Percentiles rank a stretch among this genome's conserved stretches.
Conservation (phyloP, 2,329 filamentous ascomycete species). For the Macroventuria anomochaeta region DNA sequence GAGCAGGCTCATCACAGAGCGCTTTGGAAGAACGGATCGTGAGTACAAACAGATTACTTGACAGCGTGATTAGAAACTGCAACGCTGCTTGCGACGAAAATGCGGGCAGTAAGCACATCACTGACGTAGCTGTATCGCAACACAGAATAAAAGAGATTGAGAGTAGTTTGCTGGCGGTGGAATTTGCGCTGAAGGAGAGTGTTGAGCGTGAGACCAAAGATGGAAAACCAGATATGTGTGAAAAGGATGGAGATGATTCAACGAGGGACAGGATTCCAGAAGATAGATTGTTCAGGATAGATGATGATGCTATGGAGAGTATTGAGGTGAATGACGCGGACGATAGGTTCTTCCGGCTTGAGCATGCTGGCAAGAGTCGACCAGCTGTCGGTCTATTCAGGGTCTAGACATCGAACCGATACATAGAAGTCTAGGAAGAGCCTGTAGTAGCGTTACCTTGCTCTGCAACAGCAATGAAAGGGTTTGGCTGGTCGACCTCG, state of each 20-base stretch:
- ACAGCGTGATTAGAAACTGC: not conserved
- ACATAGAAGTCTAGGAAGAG: not conserved
- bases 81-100: not conserved
- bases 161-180: not conserved
- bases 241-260: not conserved
- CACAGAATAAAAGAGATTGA: not conserved
- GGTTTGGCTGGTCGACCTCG: constrained; percentile 25
- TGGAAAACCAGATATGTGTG: not conserved
- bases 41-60: not conserved
- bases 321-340: not conserved
- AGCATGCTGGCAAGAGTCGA: not conserved
- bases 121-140: not conserved
- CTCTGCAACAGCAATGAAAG: constrained; percentile 13
- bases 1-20: not conserved
- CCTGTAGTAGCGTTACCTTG: not conserved
- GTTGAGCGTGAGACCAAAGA: not conserved
- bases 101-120: not conserved
- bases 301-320: not conserved
- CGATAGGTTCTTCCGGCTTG: too few species aligned
- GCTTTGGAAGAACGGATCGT: not conserved
- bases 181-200: not conserved
- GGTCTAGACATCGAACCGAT: not conserved
- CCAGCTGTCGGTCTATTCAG: not conserved
- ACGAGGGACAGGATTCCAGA: not conserved
- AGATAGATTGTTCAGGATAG: not conserved